These are phyloP conservation scores for Vanrija pseudolonga DNA, from an alignment of 1,284 basidiomycete genomes.

Conservation along the genomic window DNA sequence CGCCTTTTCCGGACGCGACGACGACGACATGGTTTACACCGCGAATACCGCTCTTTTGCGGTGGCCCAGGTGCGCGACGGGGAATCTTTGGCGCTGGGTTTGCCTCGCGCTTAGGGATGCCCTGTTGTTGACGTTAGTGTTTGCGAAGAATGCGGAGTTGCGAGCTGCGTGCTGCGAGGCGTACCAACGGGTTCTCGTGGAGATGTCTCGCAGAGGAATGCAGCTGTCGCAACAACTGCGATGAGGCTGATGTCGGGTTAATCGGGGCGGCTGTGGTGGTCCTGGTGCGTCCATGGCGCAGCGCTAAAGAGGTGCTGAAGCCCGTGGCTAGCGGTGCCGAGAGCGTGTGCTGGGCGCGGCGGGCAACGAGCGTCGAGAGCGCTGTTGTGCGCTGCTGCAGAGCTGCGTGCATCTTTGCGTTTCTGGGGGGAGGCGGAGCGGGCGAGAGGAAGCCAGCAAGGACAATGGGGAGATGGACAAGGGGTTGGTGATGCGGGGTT, in stretches of 20 bases:
- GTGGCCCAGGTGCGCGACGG: conserved; percentile 46
- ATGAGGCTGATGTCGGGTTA: no score
- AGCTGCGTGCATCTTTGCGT: neutral
- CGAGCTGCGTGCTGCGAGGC: conserved; percentile 2
- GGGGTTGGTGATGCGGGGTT: no score
- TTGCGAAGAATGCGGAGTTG: neutral
- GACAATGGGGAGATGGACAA: no score
- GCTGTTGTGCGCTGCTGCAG: no score
- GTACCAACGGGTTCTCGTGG: conserved; percentile 42
- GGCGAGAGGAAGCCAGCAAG: no score
- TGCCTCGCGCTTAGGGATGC: conserved; percentile 40
- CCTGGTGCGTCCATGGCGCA: neutral
- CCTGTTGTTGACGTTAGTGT: conserved; percentile 20
- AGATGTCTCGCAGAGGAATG: neutral
- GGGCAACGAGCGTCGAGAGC: no score
- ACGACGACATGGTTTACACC: conserved; percentile 63
- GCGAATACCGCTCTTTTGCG: conserved; percentile 52
- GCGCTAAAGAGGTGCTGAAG: neutral
- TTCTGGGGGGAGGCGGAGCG: no score
- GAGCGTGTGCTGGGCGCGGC: no score
- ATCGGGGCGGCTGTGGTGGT: neutral
- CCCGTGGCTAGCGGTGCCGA: neutral
- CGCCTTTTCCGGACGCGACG: conserved; percentile 93
- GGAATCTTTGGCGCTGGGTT: conserved; percentile 48
- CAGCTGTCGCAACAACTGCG: neutral